Conservation (phyloP, 345 rosid species). For the Iberis pinnata region DNA sequence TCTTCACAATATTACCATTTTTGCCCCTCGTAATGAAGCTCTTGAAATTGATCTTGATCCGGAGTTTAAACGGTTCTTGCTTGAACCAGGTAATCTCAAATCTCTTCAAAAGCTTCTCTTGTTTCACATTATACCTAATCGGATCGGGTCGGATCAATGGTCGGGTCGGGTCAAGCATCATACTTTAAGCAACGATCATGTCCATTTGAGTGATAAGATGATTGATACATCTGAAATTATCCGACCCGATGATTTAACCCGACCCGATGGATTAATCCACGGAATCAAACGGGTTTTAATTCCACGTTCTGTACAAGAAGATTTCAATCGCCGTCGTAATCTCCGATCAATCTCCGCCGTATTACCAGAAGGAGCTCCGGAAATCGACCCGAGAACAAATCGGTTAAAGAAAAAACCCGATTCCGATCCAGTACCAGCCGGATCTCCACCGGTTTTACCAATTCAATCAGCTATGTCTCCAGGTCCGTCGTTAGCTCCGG, state of each 20-base stretch:
- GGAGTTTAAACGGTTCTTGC: slow-evolving; percentile 67
- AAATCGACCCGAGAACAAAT: slow-evolving; percentile 60
- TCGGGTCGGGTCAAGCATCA: slow-evolving; percentile 32
- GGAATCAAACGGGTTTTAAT: slow-evolving; percentile 59
- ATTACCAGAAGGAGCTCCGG: slow-evolving; percentile 65
- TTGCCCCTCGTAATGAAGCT: slow-evolving; percentile 71
- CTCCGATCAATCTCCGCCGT: slow-evolving; percentile 62
- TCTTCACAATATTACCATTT: slow-evolving; percentile 54
- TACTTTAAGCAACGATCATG: slow-evolving; percentile 33
- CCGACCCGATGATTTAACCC: slow-evolving; percentile 39
- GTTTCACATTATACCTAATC: slow-evolving; percentile 51
- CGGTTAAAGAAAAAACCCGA: slow-evolving; percentile 46
- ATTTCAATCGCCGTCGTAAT: slow-evolving; percentile 52
- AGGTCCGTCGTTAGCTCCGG: slow-evolving; percentile 68
- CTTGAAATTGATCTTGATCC: slow-evolving; percentile 67
- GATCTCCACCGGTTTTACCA: slow-evolving; percentile 47
- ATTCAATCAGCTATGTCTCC: slow-evolving; percentile 67
- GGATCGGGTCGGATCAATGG: slow-evolving; percentile 40
- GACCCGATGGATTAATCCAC: slow-evolving; percentile 74
- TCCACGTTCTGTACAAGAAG: slow-evolving; percentile 65
- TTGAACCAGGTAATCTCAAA: slow-evolving; percentile 62
- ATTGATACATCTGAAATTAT: slow-evolving; percentile 41
- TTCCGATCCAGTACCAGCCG: slow-evolving; percentile 35
- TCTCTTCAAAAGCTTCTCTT: slow-evolving; percentile 55
- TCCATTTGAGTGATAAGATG: slow-evolving; percentile 32